phyloP scores from a whole-genome alignment of 768 basidiomycete species.

The Cytidiella melzeri region DNA sequence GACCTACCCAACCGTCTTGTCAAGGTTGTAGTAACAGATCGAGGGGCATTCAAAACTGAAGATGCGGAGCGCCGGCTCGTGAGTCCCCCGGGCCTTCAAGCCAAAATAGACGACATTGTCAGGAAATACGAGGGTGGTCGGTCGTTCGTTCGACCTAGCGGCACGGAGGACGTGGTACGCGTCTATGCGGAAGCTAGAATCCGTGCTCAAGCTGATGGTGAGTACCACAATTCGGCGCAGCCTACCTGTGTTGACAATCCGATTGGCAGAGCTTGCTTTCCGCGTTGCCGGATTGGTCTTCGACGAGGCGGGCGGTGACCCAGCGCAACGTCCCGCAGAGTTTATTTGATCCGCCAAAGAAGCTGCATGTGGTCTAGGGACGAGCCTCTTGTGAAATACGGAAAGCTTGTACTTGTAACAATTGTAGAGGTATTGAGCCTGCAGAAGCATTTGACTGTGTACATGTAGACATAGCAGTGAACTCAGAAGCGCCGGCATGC shows the following conservation, averaged over 20 bases:
- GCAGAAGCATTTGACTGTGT: no score
- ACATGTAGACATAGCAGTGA: no score
- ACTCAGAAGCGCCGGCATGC: no score
- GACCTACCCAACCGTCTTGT: slow-evolving; percentile 94
- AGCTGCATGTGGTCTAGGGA: no score
- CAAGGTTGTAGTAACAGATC: slow-evolving; percentile 83
- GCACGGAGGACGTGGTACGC: slow-evolving; percentile 96
- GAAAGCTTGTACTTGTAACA: no score
- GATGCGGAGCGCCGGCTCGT: slow-evolving; percentile 91
- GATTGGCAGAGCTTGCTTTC: slow-evolving; percentile 68
- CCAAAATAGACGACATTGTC: slow-evolving; percentile 75
- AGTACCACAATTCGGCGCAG: slow-evolving; percentile 23
- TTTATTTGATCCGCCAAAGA: slow-evolving; percentile 45
- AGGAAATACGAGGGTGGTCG: slow-evolving; percentile 77
- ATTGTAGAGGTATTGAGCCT: no score
- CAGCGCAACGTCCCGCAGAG: slow-evolving; percentile 68
- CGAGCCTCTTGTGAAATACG: no score
- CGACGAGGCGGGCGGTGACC: slow-evolving; percentile 77
- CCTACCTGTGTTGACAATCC: slow-evolving; percentile 4
- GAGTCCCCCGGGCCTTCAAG: slow-evolving; percentile 74
- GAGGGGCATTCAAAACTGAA: slow-evolving; percentile 79
- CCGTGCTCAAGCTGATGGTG: slow-evolving; percentile 77
- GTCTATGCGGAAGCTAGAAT: slow-evolving; percentile 91
- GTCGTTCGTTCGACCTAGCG: slow-evolving; percentile 92
- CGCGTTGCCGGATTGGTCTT: slow-evolving; percentile 83